A percentile compares a stretch with the other conserved stretches of the same genome.
Conservation (phyloP, 331 rosid species). For the Saraca asoca region DNA sequence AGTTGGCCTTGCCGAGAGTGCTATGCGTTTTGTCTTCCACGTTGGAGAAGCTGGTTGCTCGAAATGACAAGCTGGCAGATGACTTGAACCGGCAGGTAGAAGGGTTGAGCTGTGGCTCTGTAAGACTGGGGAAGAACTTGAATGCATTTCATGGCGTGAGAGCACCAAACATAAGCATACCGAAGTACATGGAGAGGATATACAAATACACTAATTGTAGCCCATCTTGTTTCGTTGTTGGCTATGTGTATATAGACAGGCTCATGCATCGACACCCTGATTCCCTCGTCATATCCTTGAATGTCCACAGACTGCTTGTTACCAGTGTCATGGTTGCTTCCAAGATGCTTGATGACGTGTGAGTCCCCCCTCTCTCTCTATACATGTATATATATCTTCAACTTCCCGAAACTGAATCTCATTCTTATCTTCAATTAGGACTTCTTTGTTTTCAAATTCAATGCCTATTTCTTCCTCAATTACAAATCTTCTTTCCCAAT, state of each 20-base stretch:
- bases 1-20: conserved; percentile 67
- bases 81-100: conserved; percentile 43
- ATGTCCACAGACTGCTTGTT: conserved; percentile 77
- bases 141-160: conserved; percentile 75
- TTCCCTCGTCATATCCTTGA: conserved; percentile 79
- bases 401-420: no score
- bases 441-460: no score
- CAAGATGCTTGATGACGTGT: conserved; percentile 93
- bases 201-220: conserved; percentile 87
- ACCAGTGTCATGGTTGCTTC: conserved; percentile 91
- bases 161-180: conserved; percentile 78
- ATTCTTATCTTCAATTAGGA: no score
- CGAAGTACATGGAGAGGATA: conserved; percentile 87
- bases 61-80: conserved; percentile 64
- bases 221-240: conserved; percentile 94
- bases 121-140: conserved; percentile 59
- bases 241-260: conserved; percentile 81
- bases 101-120: conserved; percentile 38
- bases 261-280: conserved; percentile 71
- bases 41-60: conserved; percentile 74
- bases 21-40: conserved; percentile 64
- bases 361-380: conserved; percentile 41
- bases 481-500: no score
- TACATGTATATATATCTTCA: no score
- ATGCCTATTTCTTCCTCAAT: no score